Evolutionary conservation across 2,329 filamentous ascomycete species (phyloP).

Genomic region (Talaromyces islandicus): DNA sequence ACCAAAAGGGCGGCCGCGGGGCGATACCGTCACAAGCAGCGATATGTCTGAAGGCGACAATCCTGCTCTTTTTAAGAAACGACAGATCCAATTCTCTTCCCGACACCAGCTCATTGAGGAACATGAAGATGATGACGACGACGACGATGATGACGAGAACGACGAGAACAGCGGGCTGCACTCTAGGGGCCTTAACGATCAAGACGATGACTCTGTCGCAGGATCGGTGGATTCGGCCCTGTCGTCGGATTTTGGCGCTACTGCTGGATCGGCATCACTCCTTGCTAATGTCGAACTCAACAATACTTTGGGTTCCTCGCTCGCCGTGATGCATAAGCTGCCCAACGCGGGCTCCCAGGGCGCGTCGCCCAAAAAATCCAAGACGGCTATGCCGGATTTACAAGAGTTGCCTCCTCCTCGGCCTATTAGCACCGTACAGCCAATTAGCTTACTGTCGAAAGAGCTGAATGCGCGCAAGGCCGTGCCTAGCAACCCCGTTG

Average conservation of each 20-base stretch:
- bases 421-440: constrained; percentile 54
- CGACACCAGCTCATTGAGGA: constrained; percentile 31
- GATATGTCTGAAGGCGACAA: constrained; percentile 62
- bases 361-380: constrained; percentile 49
- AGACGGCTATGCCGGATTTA: constrained; percentile 42
- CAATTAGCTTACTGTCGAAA: constrained; percentile 53
- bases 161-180: constrained; percentile 21
- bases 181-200: constrained; percentile 29
- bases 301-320: constrained; percentile 44
- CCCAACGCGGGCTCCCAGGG: constrained; percentile 26
- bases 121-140: constrained; percentile 15
- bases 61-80: constrained; percentile 46
- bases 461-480: constrained; percentile 52
- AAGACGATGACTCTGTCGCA: constrained; percentile 42
- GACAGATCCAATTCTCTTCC: constrained; percentile 44
- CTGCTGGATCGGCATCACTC: constrained; percentile 52
- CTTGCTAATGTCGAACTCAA: constrained; percentile 46
- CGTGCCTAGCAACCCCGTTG: constrained; percentile 55
- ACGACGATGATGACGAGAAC: background rate
- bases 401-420: constrained; percentile 55
- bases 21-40: constrained; percentile 61
- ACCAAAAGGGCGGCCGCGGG: constrained; percentile 48
- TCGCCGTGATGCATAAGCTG: constrained; percentile 39
- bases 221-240: constrained; percentile 45
- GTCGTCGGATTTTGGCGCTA: constrained; percentile 50